A percentile compares a stretch with the other conserved stretches of the same genome.
Conservation (phyloP, 176 grass and related monocot species). For the Zea luxurians region DNA sequence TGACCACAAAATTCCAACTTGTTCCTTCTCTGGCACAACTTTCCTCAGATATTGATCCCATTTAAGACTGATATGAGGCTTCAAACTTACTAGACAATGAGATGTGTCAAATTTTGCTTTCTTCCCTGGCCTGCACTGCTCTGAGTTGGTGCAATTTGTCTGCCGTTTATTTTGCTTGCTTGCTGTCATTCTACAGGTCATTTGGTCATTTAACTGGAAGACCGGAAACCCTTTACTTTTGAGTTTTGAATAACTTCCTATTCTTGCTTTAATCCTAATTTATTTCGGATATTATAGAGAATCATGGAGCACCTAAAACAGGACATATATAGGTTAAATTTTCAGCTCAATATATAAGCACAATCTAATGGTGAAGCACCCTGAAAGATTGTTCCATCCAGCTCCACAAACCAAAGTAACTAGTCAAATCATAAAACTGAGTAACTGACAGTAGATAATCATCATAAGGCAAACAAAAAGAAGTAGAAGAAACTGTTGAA, state of each 20-base stretch:
- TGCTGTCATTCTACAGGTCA: constrained; percentile 85
- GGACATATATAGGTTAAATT: not conserved
- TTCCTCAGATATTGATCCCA: constrained; percentile 65
- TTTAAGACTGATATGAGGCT: constrained; percentile 61
- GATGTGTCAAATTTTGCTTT: constrained; percentile 59
- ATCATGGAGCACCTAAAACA: constrained; percentile 9
- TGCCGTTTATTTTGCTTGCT: constrained; percentile 79
- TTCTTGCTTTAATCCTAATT: constrained; percentile 34
- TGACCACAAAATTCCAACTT: constrained; percentile 74
- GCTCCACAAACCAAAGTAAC: constrained; percentile 9
- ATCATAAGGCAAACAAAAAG: not conserved
- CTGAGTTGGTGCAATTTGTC: constrained; percentile 54
- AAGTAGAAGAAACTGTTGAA: not conserved
- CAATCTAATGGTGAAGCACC: not conserved
- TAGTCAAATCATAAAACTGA: constrained; percentile 15
- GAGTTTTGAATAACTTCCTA: constrained; percentile 2
- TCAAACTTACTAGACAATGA: constrained; percentile 62
- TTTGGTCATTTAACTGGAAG: constrained; percentile 41
- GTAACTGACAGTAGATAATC: not conserved
- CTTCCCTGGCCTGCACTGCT: constrained; percentile 64
- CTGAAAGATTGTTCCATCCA: not conserved
- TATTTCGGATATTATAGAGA: constrained; percentile 18
- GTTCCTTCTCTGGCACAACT: constrained; percentile 69
- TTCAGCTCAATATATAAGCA: not conserved
- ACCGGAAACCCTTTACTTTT: constrained; percentile 19